Evolutionary conservation across 148 eudicot genomes (phyloP).

Genomic region (Tetragonia tetragonoides): DNA sequence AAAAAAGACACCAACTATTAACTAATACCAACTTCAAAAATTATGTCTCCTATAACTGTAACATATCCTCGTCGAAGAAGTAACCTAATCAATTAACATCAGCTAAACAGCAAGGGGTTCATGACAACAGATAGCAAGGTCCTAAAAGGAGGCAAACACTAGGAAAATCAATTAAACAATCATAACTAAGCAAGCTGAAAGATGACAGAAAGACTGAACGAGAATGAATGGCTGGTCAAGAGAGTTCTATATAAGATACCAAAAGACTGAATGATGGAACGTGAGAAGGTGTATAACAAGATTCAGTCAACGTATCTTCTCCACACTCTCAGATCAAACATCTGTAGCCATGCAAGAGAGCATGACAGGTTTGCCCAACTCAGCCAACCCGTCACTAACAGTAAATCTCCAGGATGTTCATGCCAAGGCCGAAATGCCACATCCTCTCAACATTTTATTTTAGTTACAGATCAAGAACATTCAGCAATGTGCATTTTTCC

Average conservation of each 20-base stretch:
- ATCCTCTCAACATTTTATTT: neutral
- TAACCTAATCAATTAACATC: neutral
- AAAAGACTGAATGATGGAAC: neutral
- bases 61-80: neutral
- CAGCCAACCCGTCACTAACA: neutral
- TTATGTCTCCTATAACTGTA: neutral
- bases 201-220: neutral
- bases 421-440: neutral
- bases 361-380: neutral
- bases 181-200: neutral
- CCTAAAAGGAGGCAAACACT: neutral
- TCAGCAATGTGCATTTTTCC: neutral
- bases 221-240: neutral
- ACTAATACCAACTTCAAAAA: neutral
- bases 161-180: neutral
- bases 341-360: neutral
- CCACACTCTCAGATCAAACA: neutral
- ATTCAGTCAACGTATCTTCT: neutral
- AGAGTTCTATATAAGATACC: neutral
- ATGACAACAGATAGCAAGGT: neutral
- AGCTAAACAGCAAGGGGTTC: neutral
- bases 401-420: neutral
- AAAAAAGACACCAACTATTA: too few relatives aligned
- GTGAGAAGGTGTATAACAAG: neutral
- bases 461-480: neutral